A percentile compares a stretch with the other conserved stretches of the same genome.
Evolutionary conservation across 1,284 basidiomycete species (phyloP).

Genomic region (Ganoderma meredithae): DNA sequence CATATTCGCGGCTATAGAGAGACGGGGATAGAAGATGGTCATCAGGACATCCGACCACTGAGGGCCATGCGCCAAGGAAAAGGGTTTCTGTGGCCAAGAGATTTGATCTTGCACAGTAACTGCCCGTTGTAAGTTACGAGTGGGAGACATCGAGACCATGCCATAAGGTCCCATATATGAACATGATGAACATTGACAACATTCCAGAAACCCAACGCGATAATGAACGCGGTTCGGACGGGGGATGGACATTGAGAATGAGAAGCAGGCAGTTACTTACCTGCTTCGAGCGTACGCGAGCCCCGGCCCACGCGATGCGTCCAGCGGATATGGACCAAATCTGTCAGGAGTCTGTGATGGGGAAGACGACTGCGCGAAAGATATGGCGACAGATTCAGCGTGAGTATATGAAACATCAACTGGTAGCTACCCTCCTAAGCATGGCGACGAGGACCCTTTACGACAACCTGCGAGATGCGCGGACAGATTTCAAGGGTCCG

Average conservation of each 20-base stretch:
- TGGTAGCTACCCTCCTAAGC: neutral
- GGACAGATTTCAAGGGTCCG: neutral
- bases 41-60: neutral
- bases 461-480: neutral
- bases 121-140: neutral
- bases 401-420: constrained; percentile 1
- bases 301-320: neutral
- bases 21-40: neutral
- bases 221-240: neutral
- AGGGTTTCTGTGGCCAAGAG: neutral
- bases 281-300: neutral
- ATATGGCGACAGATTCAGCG: neutral
- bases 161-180: neutral
- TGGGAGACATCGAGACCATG: neutral
- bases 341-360: neutral
- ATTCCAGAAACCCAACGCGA: neutral
- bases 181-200: neutral
- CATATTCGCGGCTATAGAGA: neutral
- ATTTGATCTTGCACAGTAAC: neutral
- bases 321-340: neutral
- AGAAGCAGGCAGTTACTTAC: neutral
- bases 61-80: neutral
- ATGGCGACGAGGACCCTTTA: neutral
- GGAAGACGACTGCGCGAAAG: neutral
- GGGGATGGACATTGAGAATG: neutral